These are phyloP conservation scores for Noccaea bulbosa DNA, from an alignment of 345 rosid genomes.

Conservation along the genomic window DNA sequence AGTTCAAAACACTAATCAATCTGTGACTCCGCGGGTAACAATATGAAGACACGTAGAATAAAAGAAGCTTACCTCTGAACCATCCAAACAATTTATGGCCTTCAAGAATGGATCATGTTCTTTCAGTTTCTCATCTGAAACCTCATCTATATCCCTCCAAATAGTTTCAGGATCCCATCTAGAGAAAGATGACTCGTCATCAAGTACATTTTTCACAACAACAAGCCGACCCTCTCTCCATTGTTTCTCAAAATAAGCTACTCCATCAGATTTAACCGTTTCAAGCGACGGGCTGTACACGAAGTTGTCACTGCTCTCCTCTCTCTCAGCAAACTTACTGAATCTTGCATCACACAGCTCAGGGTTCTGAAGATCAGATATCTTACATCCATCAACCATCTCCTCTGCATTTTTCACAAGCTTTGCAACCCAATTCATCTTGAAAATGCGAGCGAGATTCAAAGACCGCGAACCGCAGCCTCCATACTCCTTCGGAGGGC, in stretches of 20 bases:
- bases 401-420: constrained; percentile 94
- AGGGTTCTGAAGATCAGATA: constrained; percentile 45
- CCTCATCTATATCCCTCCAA: constrained; percentile 76
- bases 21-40: constrained; percentile 29
- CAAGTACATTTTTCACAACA: constrained; percentile 69
- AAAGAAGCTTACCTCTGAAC: constrained; percentile 67
- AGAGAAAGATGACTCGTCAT: constrained; percentile 62
- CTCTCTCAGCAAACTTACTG: constrained; percentile 58
- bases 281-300: constrained; percentile 69
- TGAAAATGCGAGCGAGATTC: constrained; percentile 82
- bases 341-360: constrained; percentile 49
- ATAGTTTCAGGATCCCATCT: constrained; percentile 85
- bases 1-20: constrained; percentile 33
- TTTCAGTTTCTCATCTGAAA: constrained; percentile 68
- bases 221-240: constrained; percentile 82
- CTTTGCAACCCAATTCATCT: constrained; percentile 99
- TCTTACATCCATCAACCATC: constrained; percentile 86
- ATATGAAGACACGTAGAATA: constrained; percentile 31
- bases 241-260: constrained; percentile 69
- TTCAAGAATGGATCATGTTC: constrained; percentile 67
- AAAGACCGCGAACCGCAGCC: constrained; percentile 76
- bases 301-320: constrained; percentile 60
- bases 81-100: constrained; percentile 74
- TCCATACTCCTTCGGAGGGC: constrained; percentile 84
- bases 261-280: constrained; percentile 59